phyloP scores from a whole-genome alignment of 345 rosid species.

The Camelina sativa region DNA sequence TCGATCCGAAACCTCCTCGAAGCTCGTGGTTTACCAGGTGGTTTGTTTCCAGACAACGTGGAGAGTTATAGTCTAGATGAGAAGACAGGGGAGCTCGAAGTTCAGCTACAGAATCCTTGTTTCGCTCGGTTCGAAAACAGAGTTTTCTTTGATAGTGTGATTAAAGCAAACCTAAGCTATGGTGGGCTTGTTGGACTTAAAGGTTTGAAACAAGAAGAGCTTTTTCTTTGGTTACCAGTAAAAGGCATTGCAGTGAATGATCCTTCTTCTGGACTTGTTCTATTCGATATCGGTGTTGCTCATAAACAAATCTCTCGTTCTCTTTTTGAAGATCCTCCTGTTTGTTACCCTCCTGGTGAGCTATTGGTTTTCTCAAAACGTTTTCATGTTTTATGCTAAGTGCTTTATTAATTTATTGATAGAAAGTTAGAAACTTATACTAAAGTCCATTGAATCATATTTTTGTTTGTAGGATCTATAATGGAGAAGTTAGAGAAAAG shows the following conservation, averaged over 20 bases:
- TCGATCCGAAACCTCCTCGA: slow-evolving; percentile 65
- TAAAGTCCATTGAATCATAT: background rate
- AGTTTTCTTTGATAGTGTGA: slow-evolving; percentile 67
- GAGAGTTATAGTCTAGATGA: slow-evolving; percentile 61
- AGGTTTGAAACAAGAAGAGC: slow-evolving; percentile 82
- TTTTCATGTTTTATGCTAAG: background rate
- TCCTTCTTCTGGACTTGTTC: slow-evolving; percentile 79
- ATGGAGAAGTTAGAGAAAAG: slow-evolving; percentile 52
- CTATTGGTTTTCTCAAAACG: slow-evolving; percentile 8
- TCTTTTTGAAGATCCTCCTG: slow-evolving; percentile 90
- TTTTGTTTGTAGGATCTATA: slow-evolving; percentile 44
- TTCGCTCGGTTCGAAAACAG: slow-evolving; percentile 76
- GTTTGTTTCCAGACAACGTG: slow-evolving; percentile 73
- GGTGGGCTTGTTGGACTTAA: slow-evolving; percentile 82
- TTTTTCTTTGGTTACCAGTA: slow-evolving; percentile 85
- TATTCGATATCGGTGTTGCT: slow-evolving; percentile 85
- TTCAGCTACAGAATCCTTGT: slow-evolving; percentile 67
- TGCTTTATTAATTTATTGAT: background rate
- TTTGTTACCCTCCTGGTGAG: slow-evolving; percentile 68
- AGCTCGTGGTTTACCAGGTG: slow-evolving; percentile 83
- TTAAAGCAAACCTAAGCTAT: slow-evolving; percentile 79
- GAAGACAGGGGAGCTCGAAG: slow-evolving; percentile 62
- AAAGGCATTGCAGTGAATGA: slow-evolving; percentile 77
- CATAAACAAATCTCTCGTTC: slow-evolving; percentile 78
- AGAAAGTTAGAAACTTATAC: background rate